Percentiles rank a stretch among this genome's conserved stretches.
These are phyloP conservation scores for Phytophthora idaei DNA, from an alignment of 352 stramenopile genomes.

Conservation along the genomic window DNA sequence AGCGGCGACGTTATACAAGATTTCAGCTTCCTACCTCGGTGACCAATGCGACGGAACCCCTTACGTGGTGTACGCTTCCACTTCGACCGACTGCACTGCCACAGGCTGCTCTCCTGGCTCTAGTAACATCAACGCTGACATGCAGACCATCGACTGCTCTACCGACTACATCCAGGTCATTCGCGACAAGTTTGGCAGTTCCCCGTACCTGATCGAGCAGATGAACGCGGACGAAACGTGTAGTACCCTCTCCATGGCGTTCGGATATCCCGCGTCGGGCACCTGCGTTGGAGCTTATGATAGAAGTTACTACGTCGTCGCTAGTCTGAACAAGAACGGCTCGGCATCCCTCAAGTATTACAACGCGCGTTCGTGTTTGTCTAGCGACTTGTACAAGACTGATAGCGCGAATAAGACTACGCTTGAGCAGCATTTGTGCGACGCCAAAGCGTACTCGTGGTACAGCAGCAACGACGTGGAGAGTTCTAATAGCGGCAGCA, in stretches of 20 bases:
- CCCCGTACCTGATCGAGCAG: conserved; percentile 29
- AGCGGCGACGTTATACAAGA: conserved; percentile 19
- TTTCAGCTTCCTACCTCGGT: conserved; percentile 25
- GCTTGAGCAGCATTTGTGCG: conserved; percentile 22
- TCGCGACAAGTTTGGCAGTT: conserved; percentile 25
- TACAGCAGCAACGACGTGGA: conserved; percentile 35
- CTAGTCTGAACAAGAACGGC: conserved; percentile 24
- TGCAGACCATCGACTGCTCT: conserved; percentile 30
- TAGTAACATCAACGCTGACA: conserved; percentile 24
- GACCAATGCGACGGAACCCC: conserved; percentile 27
- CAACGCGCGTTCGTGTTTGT: conserved; percentile 19
- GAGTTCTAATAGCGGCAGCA: conserved; percentile 4
- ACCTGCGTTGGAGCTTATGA: conserved; percentile 28
- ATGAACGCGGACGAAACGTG: conserved; percentile 24
- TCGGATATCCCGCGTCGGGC: conserved; percentile 28
- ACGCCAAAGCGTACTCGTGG: conserved; percentile 18
- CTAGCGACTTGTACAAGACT: conserved; percentile 9
- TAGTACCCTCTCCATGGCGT: conserved; percentile 22
- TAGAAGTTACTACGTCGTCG: conserved; percentile 37
- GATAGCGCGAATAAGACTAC: conserved; percentile 18
- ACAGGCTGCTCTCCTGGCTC: conserved; percentile 5
- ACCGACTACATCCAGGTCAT: conserved; percentile 28
- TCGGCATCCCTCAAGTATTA: conserved; percentile 26
- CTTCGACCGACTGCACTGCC: conserved; percentile 7
- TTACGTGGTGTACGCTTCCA: conserved; percentile 19